Evolutionary conservation across 371 early-diverging fungal genomes (phyloP).

Genomic region (Rhizoclosmatium hyalinum): DNA sequence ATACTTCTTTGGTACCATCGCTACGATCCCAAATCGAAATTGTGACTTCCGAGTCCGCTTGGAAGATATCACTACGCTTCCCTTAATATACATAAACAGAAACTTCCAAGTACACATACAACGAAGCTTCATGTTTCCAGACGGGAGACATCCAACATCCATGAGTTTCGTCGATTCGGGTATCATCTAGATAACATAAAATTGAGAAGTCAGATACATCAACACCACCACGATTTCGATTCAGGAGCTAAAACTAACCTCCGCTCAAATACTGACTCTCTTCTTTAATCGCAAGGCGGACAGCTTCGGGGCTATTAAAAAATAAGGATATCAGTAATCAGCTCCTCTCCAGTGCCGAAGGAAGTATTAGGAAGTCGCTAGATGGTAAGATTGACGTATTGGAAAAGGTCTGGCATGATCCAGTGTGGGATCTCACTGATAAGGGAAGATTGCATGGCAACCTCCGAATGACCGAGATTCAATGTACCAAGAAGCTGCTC

Average conservation of each 20-base stretch:
- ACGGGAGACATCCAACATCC: conserved; percentile 19
- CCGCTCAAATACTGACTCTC: background rate
- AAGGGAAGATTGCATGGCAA: too few relatives aligned
- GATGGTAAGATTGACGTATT: too few relatives aligned
- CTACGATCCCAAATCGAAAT: conserved; percentile 70
- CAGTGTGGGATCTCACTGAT: too few relatives aligned
- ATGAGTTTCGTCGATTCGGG: background rate
- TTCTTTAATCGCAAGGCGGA: background rate
- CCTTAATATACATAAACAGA: background rate
- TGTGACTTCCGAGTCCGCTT: conserved; percentile 66
- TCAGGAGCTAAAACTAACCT: background rate
- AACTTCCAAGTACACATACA: conserved; percentile 55
- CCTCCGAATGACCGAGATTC: too few relatives aligned
- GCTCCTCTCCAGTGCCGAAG: too few relatives aligned
- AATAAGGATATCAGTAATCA: too few relatives aligned
- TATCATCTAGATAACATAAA: too few relatives aligned
- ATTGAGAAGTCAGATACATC: background rate
- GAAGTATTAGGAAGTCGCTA: too few relatives aligned
- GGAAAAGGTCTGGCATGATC: too few relatives aligned
- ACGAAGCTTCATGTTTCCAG: conserved; percentile 73
- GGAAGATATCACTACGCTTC: conserved; percentile 65
- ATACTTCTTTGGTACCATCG: conserved; percentile 53
- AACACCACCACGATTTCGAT: background rate
- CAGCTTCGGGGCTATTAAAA: background rate
- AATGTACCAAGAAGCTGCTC: too few relatives aligned